These are phyloP conservation scores for Ulmus americana DNA, from an alignment of 331 rosid genomes.

Conservation along the genomic window DNA sequence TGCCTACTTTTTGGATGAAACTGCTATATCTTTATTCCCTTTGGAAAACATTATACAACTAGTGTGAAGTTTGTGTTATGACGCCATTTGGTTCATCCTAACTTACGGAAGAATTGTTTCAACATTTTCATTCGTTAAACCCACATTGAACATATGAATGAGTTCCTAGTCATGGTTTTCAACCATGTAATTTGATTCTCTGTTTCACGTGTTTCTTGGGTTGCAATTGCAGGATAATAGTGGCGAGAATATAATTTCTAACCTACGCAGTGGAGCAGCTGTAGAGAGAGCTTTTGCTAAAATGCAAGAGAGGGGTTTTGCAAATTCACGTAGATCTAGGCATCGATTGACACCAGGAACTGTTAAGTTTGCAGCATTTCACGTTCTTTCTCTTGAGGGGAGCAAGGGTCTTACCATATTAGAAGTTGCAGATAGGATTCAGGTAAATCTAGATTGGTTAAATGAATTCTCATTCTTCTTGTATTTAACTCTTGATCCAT, in stretches of 20 bases:
- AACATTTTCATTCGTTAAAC: neutral
- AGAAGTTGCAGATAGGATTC: slow-evolving; percentile 76
- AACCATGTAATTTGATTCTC: neutral
- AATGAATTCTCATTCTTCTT: slow-evolving; percentile 4
- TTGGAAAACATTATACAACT: neutral
- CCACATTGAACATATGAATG: neutral
- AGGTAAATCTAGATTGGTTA: slow-evolving; percentile 36
- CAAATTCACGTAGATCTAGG: slow-evolving; percentile 53
- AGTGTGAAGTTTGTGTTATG: neutral
- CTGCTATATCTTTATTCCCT: neutral
- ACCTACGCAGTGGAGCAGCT: slow-evolving; percentile 66
- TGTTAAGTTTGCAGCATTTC: slow-evolving; percentile 81
- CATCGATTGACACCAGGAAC: slow-evolving; percentile 79
- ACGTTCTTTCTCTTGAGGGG: slow-evolving; percentile 79
- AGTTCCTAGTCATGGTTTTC: neutral
- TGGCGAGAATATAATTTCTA: slow-evolving; percentile 49
- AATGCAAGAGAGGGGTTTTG: slow-evolving; percentile 64
- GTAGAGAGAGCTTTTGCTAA: slow-evolving; percentile 59
- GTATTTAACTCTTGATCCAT: neutral
- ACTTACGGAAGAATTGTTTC: neutral
- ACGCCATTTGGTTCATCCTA: neutral
- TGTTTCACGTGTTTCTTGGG: neutral
- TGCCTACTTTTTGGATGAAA: neutral
- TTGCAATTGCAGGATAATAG: slow-evolving; percentile 49
- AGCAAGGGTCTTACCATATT: slow-evolving; percentile 58